Percentiles rank a stretch among this genome's conserved stretches.
phyloP scores from a whole-genome alignment of 192 early-diverging fungal genomes.

The Pilaira anomala region DNA sequence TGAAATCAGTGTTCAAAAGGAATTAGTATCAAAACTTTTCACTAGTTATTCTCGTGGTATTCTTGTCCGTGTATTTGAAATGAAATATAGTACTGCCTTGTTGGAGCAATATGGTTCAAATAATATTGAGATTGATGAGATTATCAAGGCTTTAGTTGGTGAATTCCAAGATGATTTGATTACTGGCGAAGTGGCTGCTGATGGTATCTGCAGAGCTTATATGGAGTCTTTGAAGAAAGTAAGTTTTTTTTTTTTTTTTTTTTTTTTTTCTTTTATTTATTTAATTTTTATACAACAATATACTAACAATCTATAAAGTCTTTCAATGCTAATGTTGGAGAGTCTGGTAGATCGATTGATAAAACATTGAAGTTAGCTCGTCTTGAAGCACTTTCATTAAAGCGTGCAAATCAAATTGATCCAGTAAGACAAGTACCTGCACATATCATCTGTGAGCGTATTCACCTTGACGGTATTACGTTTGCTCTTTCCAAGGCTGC shows the following conservation, averaged over 20 bases:
- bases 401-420: constrained; percentile 17
- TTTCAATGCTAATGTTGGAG: constrained; percentile 31
- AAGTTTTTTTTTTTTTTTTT: too few species aligned
- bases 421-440: constrained; percentile 28
- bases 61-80: constrained; percentile 42
- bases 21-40: constrained; percentile 34
- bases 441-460: constrained; percentile 26
- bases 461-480: constrained; percentile 43
- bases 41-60: constrained; percentile 41
- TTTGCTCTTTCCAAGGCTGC: constrained; percentile 32
- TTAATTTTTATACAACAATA: neutral
- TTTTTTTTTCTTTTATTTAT: too few species aligned
- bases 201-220: constrained; percentile 35
- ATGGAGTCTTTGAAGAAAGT: constrained; percentile 31
- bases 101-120: constrained; percentile 35
- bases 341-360: constrained; percentile 25
- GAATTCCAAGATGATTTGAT: constrained; percentile 37
- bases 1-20: constrained; percentile 14
- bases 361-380: constrained; percentile 40
- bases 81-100: constrained; percentile 26
- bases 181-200: constrained; percentile 14
- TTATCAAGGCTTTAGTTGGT: constrained; percentile 39
- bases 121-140: constrained; percentile 42
- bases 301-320: constrained; percentile 12
- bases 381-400: constrained; percentile 20